These are phyloP conservation scores for Pythium inflatum DNA, from an alignment of 352 stramenopile species.

Conservation along the genomic window DNA sequence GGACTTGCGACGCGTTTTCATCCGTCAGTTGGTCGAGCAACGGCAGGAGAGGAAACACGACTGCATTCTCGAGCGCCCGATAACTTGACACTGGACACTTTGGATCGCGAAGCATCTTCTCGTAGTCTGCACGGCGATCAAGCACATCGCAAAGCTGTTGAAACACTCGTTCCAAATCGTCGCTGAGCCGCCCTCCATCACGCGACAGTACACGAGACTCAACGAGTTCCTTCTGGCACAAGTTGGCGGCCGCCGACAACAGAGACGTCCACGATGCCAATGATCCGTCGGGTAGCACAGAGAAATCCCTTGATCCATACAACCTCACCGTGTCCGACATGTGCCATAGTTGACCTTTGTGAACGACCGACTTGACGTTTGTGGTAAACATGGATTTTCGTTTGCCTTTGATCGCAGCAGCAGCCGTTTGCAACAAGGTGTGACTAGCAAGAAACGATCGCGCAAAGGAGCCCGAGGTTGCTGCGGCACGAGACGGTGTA, in stretches of 20 bases:
- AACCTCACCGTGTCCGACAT: no score
- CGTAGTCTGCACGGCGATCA: background rate
- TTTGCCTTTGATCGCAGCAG: background rate
- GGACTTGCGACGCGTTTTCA: no score
- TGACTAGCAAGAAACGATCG: conserved; percentile 36
- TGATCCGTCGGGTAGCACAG: background rate
- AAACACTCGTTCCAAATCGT: conserved; percentile 29
- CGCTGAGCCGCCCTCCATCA: conserved; percentile 36
- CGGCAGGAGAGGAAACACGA: background rate
- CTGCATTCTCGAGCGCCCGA: no score
- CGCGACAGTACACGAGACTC: conserved; percentile 36
- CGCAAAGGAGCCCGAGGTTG: conserved; percentile 29
- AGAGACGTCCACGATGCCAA: conserved; percentile 1
- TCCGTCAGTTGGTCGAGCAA: background rate
- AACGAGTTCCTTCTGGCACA: conserved; percentile 36
- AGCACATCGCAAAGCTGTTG: background rate
- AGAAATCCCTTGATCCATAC: background rate
- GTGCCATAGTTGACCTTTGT: background rate
- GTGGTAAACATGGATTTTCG: background rate
- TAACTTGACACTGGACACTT: no score
- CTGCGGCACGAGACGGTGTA: conserved; percentile 30
- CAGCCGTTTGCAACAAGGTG: background rate
- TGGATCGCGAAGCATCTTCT: no score
- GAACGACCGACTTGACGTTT: background rate
- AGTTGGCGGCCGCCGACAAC: background rate